Evolutionary conservation across 441 rosid species (phyloP).

Genomic region (Populus hybrid): DNA sequence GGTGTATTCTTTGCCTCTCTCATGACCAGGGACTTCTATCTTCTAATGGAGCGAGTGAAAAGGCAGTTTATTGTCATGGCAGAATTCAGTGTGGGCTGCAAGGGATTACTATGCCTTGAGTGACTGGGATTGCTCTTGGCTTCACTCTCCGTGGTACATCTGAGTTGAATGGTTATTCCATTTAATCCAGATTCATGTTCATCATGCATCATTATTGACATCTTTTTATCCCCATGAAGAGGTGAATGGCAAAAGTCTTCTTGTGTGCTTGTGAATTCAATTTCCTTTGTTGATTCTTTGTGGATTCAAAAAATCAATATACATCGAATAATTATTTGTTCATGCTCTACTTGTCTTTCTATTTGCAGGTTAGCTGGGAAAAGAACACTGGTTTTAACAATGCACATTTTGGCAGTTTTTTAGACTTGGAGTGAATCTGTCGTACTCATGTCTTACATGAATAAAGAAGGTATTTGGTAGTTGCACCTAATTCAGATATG

Average conservation of each 20-base stretch:
- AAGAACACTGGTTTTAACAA: not conserved
- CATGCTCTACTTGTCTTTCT: not conserved
- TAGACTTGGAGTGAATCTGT: not conserved
- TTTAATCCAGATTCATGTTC: not conserved
- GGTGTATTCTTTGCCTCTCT: slow-evolving; percentile 4
- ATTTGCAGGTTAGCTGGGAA: not conserved
- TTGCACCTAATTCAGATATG: no score
- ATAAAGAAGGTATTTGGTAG: no score
- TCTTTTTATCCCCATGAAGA: not conserved
- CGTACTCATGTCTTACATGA: no score
- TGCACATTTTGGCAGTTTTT: not conserved
- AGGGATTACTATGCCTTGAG: slow-evolving; percentile 2
- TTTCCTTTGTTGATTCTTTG: no score
- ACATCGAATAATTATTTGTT: not conserved
- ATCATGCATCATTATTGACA: not conserved
- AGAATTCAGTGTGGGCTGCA: not conserved
- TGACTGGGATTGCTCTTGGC: not conserved
- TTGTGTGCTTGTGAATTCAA: not conserved
- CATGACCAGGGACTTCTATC: not conserved
- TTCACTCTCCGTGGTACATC: not conserved
- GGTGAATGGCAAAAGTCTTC: not conserved
- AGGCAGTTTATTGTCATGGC: not conserved
- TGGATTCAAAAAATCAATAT: not conserved
- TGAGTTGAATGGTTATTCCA: slow-evolving; percentile 9
- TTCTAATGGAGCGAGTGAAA: not conserved